Percentiles rank a stretch among this genome's conserved stretches.
phyloP scores from a whole-genome alignment of 176 grass and related monocot species.

The Poa annua region DNA sequence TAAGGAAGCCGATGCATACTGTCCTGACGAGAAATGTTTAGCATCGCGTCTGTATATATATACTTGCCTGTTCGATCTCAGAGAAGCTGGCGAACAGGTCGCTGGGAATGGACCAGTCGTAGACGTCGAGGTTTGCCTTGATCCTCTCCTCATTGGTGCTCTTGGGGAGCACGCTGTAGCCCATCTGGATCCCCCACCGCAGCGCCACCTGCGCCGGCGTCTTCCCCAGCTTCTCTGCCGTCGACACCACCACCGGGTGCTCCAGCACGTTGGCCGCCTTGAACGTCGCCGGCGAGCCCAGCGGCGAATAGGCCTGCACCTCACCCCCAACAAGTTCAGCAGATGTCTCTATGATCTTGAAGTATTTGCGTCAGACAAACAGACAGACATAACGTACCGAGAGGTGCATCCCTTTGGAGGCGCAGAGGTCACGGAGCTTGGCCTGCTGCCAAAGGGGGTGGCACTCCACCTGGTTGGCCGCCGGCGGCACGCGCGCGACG shows the following conservation, averaged over 20 bases:
- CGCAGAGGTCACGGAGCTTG: slow-evolving; percentile 64
- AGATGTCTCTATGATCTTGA: neutral
- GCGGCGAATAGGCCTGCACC: slow-evolving; percentile 66
- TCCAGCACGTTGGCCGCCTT: slow-evolving; percentile 40
- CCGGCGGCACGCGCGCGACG: slow-evolving; percentile 59
- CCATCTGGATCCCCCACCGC: slow-evolving; percentile 67
- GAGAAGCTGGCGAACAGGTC: slow-evolving; percentile 55
- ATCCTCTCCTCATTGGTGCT: slow-evolving; percentile 65
- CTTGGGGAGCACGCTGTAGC: slow-evolving; percentile 73
- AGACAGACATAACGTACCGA: slow-evolving; percentile 63
- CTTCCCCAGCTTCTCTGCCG: slow-evolving; percentile 68
- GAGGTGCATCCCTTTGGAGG: slow-evolving; percentile 62
- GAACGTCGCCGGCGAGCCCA: slow-evolving; percentile 59
- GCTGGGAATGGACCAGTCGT: slow-evolving; percentile 77
- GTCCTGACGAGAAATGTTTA: no score
- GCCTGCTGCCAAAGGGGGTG: slow-evolving; percentile 74
- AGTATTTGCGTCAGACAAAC: neutral
- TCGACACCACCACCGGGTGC: slow-evolving; percentile 45
- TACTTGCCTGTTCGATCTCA: slow-evolving; percentile 63
- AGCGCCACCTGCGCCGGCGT: slow-evolving; percentile 68
- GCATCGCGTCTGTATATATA: no score
- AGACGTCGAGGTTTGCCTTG: slow-evolving; percentile 62
- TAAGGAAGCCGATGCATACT: neutral
- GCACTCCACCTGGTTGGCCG: slow-evolving; percentile 77
- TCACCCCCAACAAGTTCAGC: no score